Percentiles rank a stretch among this genome's conserved stretches.
Conservation (phyloP, 768 basidiomycete genomes). For the Tulasnella sp. region DNA sequence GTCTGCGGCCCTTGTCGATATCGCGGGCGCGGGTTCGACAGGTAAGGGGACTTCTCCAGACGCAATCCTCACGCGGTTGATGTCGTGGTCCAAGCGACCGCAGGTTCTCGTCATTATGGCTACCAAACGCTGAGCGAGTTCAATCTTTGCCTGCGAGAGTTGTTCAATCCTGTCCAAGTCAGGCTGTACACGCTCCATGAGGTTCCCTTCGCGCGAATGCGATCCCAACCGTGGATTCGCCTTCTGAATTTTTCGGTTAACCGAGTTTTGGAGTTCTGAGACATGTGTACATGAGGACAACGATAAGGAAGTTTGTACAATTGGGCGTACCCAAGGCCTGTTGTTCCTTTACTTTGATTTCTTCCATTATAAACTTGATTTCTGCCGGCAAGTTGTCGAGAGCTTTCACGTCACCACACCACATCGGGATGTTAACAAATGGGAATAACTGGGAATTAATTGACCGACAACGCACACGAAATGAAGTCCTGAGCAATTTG, state of each 20-base stretch:
- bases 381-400: constrained; percentile 19
- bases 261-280: constrained; percentile 9
- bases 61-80: constrained; percentile 21
- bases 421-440: neutral
- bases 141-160: constrained; percentile 18
- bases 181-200: constrained; percentile 13
- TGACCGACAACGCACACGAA: neutral
- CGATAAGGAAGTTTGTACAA: neutral
- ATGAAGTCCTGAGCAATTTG: constrained; percentile 13
- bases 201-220: constrained; percentile 8
- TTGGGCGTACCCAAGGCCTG: constrained; percentile 13
- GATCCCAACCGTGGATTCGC: constrained; percentile 13
- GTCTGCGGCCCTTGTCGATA: constrained; percentile 19
- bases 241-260: neutral
- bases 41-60: neutral
- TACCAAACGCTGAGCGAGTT: constrained; percentile 14
- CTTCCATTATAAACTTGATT: constrained; percentile 19
- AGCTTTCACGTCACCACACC: neutral
- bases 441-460: neutral
- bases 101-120: constrained; percentile 26
- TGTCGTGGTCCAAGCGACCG: constrained; percentile 37
- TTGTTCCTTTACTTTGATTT: constrained; percentile 18
- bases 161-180: constrained; percentile 16
- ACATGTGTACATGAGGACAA: neutral
- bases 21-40: neutral